Conservation (phyloP, 2,329 filamentous ascomycete genomes). For the Corynespora cassiicola region DNA sequence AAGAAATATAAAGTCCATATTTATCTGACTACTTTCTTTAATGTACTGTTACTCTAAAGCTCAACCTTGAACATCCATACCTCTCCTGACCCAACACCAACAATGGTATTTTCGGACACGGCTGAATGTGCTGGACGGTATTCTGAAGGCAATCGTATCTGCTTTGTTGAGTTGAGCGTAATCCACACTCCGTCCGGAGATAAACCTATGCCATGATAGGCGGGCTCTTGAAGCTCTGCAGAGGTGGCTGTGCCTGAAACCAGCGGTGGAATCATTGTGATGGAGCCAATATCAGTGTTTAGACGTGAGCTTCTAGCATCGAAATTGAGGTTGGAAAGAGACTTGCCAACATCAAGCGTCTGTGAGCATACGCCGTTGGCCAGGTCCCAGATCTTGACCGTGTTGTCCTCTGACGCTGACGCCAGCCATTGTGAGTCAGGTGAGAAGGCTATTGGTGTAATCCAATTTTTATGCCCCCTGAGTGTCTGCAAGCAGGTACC, state of each 20-base stretch:
- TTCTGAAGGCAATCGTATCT: conserved; percentile 21
- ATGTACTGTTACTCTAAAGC: no score
- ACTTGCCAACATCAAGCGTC: conserved; percentile 7
- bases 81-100: conserved; percentile 15
- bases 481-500: conserved; percentile 11
- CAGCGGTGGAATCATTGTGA: conserved; percentile 2
- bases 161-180: conserved; percentile 19
- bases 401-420: conserved; percentile 7
- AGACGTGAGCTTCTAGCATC: conserved; percentile 14
- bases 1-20: no score
- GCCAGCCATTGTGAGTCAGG: conserved; percentile 5
- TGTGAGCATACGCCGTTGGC: conserved; percentile 3
- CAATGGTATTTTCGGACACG: conserved; percentile 15
- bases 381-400: conserved; percentile 7
- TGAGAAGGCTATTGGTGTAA: conserved; percentile 6
- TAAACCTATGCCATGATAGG: conserved; percentile 12
- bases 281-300: conserved; percentile 21
- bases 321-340: conserved; percentile 14
- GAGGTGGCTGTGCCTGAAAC: neutral
- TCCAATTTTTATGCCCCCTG: conserved; percentile 4
- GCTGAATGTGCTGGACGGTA: conserved; percentile 18
- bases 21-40: no score
- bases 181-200: conserved; percentile 11
- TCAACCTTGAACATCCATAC: conserved; percentile 25
- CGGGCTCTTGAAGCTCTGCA: conserved; percentile 9